Evolutionary conservation across 179 eudicot species (phyloP), one percentile per base, ranked within the genome.

Genomic region (Drosera spatulata): DNA sequence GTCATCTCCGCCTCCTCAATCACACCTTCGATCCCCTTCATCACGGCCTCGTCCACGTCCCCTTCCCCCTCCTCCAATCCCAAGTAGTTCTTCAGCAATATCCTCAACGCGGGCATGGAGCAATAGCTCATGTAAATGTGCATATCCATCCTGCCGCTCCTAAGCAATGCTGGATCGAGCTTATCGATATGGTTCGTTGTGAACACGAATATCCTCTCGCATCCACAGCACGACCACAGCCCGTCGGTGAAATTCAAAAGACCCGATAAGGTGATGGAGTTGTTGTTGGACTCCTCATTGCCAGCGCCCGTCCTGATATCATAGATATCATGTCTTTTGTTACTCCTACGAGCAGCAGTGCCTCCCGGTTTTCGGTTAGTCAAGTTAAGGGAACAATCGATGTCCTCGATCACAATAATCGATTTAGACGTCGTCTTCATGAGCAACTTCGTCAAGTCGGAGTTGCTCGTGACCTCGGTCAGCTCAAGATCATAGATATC

Each of bases 81-180:
- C 50, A 91, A 46, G 22, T 91, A 91, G 51, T 84, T 91, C 73
- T 71, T 84, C 45, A 91, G 2, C 58, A 91, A 59, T 4, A 91
- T 88, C 76, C 68, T 76, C 71, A 91, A 38, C 0, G 91, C 72
- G 33, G 74, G 66, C 3, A 73, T 71, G 0, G 82, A 64, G 53
- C 91, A 91, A 39, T 86, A 77, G 14, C 85, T 82, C 89, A 91
- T 77, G 64, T 69, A 75, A 8, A 91, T 78, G 41, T 91, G 98
- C 96, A 88, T 85, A 61, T 91, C 96, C 98, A 91, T 91, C 11
- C 98, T 75, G 42, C 98, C 98, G 50, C 96, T 73, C 55, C 96
- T 73, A 38, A 91, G 13, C 80, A 91, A 71, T 53, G 98, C 98
- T 42, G 98, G 95, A 63, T 91, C 98, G 7, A 91, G 78, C 53